Evolutionary conservation across 208 protist genomes (phyloP), one percentile per base, ranked within the genome.

Genomic region (Leishmania gerbilli): DNA sequence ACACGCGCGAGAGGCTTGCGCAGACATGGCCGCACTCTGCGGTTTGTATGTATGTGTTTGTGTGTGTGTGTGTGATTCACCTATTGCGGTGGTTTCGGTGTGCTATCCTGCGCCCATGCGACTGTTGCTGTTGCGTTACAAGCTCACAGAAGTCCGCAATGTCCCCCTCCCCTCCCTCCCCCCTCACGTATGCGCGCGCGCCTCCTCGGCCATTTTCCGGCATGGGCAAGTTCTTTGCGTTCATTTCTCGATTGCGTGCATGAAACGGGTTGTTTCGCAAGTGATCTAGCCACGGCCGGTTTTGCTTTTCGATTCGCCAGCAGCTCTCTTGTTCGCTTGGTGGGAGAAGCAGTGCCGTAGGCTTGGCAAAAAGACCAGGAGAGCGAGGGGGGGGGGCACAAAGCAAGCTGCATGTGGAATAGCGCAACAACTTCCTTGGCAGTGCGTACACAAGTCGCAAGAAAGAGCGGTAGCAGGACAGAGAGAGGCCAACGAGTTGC

Each of bases 401-500:
- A 64, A 6, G 58, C 5, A 64, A 64, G 21, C 15, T 64, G 58
- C 58, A 64, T 64, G 58, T 64, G 58, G 27, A 15, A 64, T 31
- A 64, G 58, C 24, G 27, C 58, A 64, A 34, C 58, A 64, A 4
- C 58, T 64, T 64, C 58, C 58, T 64, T 27, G n/a, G n/a, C 58
- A 64, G 11, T 64, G n/a, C 24, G 58, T 64, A 31, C 58, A 34
- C 27, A 64, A 64, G 58, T 64, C 58, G 21, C 9, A 31, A 27
- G 58, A 64, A 64, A 64, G 27, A 3, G 58, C 11, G 6, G 27
- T 64, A 34, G 27, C 34, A 64, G n/a, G 58, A 34, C 58, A 64
- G 58, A 17, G 58, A 64, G 58, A 58, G 51, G 31, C 24, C 68
- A 76, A 82, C 53, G 9, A 58, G 45, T 51, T 75, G 42, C 40